Evolutionary conservation across 805 yeast species (phyloP), one percentile per base, ranked within the genome.

Genomic region (Cyberlindnera misumaiensis): DNA sequence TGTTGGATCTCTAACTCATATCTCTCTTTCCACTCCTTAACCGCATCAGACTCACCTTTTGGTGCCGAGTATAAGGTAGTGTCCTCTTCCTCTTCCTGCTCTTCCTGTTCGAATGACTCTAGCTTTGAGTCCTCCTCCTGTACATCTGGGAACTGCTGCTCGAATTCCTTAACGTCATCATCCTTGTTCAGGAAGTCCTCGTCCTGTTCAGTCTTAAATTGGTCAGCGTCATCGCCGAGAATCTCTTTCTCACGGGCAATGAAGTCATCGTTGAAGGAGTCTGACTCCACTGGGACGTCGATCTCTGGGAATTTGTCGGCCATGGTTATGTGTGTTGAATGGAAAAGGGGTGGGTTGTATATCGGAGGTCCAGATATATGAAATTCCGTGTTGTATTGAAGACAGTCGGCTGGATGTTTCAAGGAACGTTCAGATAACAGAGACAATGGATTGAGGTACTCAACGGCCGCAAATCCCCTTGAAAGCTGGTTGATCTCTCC

Each of bases 11-110:
- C 96, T 42, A 83, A 68, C 35, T 77, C 83, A 53, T 87, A 75
- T 52, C 87, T 80, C 52, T 77, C 80, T 56, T 75, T 79, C 98
- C 98, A 90, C 56, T 81, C 85, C 51, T 67, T 60, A 36, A 78
- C 59, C 24, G 80, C 78, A 49, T 70, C 74, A 26, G 87, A 73
- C 43, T 77, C 81, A 5, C 43, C 15, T 5, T 11, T 53, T 35
- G 49, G 52, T 35, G 55, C 47, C 24, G 58, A 43, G 31, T 57
- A 45, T 43, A 49, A 52, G 16, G 40, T 48, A 5, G 58, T 48
- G 39, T 54, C 61, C 30, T 53, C 67, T 28, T 66, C 65, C 34
- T 70, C 74, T 2, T 68, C 73, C 6, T 64, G 72, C 7, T 41
- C 35, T 24, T 15, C 29, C 7, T 31, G 11, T 22, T 30, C 31